These are phyloP conservation scores for Eucalyptus pauciflora DNA, from an alignment of 345 rosid species.

Conservation along the genomic window DNA sequence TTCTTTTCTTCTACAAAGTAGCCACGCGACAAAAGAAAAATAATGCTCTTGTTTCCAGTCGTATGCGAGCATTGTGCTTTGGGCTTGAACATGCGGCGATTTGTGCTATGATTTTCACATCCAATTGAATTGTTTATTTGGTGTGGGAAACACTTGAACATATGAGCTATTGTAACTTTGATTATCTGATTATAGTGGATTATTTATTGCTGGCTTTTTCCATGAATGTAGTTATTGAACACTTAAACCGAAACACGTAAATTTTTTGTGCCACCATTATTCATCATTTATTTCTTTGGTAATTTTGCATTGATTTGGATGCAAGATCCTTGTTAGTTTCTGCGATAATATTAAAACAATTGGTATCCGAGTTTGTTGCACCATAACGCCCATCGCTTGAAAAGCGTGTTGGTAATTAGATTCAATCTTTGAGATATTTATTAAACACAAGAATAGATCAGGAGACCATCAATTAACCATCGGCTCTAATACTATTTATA, in stretches of 20 bases:
- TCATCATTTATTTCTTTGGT: not conserved
- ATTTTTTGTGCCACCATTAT: not conserved
- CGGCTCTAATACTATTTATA: not conserved
- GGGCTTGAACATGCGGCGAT: not conserved
- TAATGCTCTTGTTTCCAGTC: not conserved
- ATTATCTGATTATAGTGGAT: too few relatives aligned
- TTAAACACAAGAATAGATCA: rapidly evolving
- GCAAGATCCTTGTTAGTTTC: not conserved
- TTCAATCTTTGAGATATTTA: not conserved
- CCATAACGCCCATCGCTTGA: not conserved
- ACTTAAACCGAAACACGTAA: too few relatives aligned
- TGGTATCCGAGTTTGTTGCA: not conserved
- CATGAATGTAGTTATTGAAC: not conserved
- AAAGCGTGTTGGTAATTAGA: not conserved
- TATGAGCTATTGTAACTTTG: too few relatives aligned
- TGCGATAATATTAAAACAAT: too few relatives aligned
- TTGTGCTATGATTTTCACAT: not conserved
- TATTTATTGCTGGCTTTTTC: not conserved
- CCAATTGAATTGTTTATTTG: not conserved
- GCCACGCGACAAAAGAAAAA: not conserved
- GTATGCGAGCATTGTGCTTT: not conserved
- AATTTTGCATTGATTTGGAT: not conserved
- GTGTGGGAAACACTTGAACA: rapidly evolving
- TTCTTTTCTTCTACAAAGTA: not conserved
- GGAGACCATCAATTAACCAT: not conserved